Evolutionary conservation across 805 yeast genomes (phyloP).

Genomic region (Jamesozyma jinghongensis): DNA sequence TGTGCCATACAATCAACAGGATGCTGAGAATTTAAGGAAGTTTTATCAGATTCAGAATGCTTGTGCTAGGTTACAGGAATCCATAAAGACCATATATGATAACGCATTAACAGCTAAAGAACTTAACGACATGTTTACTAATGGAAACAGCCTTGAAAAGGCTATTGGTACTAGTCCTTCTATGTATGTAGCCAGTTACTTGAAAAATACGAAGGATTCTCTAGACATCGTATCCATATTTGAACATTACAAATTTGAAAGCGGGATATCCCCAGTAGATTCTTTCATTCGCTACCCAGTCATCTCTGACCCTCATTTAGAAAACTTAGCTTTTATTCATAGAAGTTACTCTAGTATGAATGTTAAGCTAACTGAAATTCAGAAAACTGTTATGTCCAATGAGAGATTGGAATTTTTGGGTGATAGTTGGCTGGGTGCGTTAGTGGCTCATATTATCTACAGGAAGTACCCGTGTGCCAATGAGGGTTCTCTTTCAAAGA

Average conservation of each 20-base stretch:
- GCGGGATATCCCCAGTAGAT: slow-evolving; percentile 7
- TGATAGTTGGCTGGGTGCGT: slow-evolving; percentile 64
- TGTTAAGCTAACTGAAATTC: slow-evolving; percentile 9
- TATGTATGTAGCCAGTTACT: slow-evolving; percentile 7
- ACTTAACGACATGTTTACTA: background rate
- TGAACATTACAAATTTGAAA: slow-evolving; percentile 7
- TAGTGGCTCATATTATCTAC: slow-evolving; percentile 57
- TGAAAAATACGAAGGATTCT: background rate
- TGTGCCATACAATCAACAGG: background rate
- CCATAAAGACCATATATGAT: slow-evolving; percentile 10
- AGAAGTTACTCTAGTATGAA: slow-evolving; percentile 14
- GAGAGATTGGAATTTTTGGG: slow-evolving; percentile 83
- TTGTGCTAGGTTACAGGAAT: slow-evolving; percentile 10
- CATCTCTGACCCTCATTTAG: slow-evolving; percentile 11
- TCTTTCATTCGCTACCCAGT: slow-evolving; percentile 15
- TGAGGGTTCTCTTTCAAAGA: slow-evolving; percentile 67
- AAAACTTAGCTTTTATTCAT: slow-evolving; percentile 18
- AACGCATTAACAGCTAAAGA: slow-evolving; percentile 7
- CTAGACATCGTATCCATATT: slow-evolving; percentile 6
- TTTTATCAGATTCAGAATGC: slow-evolving; percentile 14
- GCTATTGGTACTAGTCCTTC: slow-evolving; percentile 13
- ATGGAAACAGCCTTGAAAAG: slow-evolving; percentile 5
- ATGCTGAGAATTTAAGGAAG: slow-evolving; percentile 7
- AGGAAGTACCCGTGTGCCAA: slow-evolving; percentile 51
- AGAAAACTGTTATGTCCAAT: slow-evolving; percentile 31